These are phyloP conservation scores for Trichoderma lentiforme DNA, from an alignment of 2,329 filamentous ascomycete species.

Conservation along the genomic window DNA sequence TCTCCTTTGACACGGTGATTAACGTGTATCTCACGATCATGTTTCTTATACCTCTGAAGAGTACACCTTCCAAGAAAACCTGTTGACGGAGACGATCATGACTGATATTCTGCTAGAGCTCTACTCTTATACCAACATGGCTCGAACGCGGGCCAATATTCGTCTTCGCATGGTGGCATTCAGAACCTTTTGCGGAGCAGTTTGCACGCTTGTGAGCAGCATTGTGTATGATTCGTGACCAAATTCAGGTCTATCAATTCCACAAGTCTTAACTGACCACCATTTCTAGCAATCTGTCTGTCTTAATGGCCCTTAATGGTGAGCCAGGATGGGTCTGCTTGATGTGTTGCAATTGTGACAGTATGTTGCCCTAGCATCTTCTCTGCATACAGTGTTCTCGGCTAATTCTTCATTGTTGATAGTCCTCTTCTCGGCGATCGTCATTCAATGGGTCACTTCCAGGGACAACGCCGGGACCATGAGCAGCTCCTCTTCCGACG, in stretches of 20 bases:
- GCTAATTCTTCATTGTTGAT: not conserved
- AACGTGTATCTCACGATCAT: conserved; percentile 62
- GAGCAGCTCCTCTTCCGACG: conserved; percentile 21
- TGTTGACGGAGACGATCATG: no score
- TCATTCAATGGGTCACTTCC: conserved; percentile 60
- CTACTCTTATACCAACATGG: conserved; percentile 51
- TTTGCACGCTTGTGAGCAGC: conserved; percentile 55
- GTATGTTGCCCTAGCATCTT: conserved; percentile 36
- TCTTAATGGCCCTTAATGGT: conserved; percentile 56
- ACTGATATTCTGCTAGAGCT: conserved; percentile 39
- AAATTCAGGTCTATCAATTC: not conserved
- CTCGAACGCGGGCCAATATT: conserved; percentile 38
- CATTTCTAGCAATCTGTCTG: conserved; percentile 50
- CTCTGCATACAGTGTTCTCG: not conserved
- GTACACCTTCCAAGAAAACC: conserved; percentile 30
- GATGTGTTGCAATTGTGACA: conserved; percentile 62
- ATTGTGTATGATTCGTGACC: conserved; percentile 44
- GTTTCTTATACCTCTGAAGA: conserved; percentile 59
- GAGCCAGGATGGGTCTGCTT: conserved; percentile 65
- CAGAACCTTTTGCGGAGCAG: conserved; percentile 58
- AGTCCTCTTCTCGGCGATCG: conserved; percentile 58
- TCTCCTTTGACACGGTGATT: conserved; percentile 57
- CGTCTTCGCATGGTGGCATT: conserved; percentile 51
- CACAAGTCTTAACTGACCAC: conserved; percentile 12
- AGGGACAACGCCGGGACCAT: conserved; percentile 41